phyloP scores from a whole-genome alignment of 805 yeast genomes.

The Sugiyamaella mastotermitis region DNA sequence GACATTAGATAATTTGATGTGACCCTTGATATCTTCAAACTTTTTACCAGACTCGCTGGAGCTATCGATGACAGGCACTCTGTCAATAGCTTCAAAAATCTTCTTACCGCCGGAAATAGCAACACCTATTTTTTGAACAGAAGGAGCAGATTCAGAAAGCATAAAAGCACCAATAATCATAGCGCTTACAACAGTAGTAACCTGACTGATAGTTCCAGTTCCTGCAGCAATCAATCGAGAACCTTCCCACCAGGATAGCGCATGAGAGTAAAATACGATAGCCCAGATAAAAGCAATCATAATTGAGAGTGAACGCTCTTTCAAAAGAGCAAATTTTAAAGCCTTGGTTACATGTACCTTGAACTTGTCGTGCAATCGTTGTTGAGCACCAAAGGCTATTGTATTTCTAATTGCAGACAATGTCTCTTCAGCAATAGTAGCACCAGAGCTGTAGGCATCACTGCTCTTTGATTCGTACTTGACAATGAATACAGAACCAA shows the following conservation, averaged over 20 bases:
- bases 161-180: constrained; percentile 39
- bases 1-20: constrained; percentile 74
- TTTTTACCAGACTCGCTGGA: constrained; percentile 18
- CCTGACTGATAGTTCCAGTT: constrained; percentile 27
- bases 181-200: constrained; percentile 34
- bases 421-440: constrained; percentile 37
- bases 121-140: constrained; percentile 31
- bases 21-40: constrained; percentile 40
- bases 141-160: constrained; percentile 36
- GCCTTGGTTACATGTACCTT: constrained; percentile 27
- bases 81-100: constrained; percentile 38
- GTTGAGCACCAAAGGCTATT: constrained; percentile 38
- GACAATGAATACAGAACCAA: constrained; percentile 28
- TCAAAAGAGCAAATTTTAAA: constrained; percentile 22
- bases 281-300: constrained; percentile 34
- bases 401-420: constrained; percentile 36
- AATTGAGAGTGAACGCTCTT: constrained; percentile 26
- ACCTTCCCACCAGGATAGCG: constrained; percentile 39
- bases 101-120: constrained; percentile 37
- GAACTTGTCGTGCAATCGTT: constrained; percentile 28
- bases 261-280: constrained; percentile 32
- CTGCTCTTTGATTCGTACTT: constrained; percentile 22
- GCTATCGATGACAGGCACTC: constrained; percentile 35
- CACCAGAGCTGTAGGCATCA: constrained; percentile 28
- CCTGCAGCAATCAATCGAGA: constrained; percentile 33